Evolutionary conservation across 139 green algal species (phyloP).

Genomic region (Coelastrella sp.): DNA sequence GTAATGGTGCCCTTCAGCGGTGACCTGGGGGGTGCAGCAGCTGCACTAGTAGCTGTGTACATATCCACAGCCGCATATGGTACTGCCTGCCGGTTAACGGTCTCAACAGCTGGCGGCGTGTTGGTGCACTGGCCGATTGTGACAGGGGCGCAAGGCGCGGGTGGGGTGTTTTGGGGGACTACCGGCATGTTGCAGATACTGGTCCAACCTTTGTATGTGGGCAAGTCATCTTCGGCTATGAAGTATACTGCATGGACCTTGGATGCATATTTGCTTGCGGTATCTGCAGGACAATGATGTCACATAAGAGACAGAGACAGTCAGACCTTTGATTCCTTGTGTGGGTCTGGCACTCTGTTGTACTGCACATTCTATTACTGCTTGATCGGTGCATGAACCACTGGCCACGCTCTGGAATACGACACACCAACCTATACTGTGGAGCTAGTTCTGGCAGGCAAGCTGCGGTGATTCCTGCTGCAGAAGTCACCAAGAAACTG

Average conservation of each 20-base stretch:
- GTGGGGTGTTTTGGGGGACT: not conserved
- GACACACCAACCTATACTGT: too few relatives aligned
- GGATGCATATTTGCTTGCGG: slow-evolving; percentile 19
- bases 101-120: not conserved
- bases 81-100: slow-evolving; percentile 43
- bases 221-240: slow-evolving; percentile 57
- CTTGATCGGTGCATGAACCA: too few relatives aligned
- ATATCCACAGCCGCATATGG: slow-evolving; percentile 19
- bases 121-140: slow-evolving; percentile 44
- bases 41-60: not conserved
- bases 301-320: too few relatives aligned
- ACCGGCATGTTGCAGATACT: slow-evolving; percentile 45
- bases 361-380: too few relatives aligned
- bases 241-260: slow-evolving; percentile 53
- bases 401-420: too few relatives aligned
- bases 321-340: too few relatives aligned
- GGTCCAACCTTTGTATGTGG: slow-evolving; percentile 63
- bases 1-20: slow-evolving; percentile 5
- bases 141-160: slow-evolving; percentile 23
- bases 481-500: too few relatives aligned
- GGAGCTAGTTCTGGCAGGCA: too few relatives aligned
- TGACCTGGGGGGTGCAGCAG: not conserved
- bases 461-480: too few relatives aligned
- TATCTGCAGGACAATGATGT: not conserved
- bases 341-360: too few relatives aligned